Base-by-base conservation (phyloP, 352 stramenopile species). In the Pythium plurisporium region DNA sequence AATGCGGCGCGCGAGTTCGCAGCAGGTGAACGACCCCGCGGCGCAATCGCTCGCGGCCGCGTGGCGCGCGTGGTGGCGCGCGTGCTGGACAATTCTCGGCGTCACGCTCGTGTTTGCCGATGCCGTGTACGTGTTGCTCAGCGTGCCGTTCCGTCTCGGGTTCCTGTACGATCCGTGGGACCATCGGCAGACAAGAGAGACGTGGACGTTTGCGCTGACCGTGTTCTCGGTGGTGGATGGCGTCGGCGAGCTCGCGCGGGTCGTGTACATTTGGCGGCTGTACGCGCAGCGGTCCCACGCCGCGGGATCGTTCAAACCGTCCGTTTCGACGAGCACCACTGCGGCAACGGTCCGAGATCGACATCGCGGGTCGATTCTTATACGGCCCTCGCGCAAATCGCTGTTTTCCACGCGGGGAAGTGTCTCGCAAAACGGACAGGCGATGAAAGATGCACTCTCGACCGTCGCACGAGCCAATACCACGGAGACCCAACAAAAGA, bases 91-190 rank as follows among this genome's bases (percentile, higher is more conserved):
- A 9, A 63, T 47, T 12, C 22, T 56, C 14, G 55, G 55, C 3
- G 56, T 44, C 40, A 10, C 23, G 3, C 1, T 53, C 31, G 30
- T 58, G 5, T 62, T 80, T 4, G 1, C 67, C 8, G 71, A 80
- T 49, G 57, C 71, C 6, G 1, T 75, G 10, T 73, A 61, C 34
- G 37, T 80, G n/a, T 34, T 80, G 5, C 8, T 62, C 11, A 60
- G 36, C 3, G 65, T 70, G n/a, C 70, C 70, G 20, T 27, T 76
- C 1, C 67, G 70, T 8, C 20, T 79, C 3, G 70, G 70, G 17
- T 79, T 73, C 38, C 67, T 80, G 38, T 80, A 67, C 31, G 71
- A 80, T 20, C 71, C 71, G 37, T 69, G 57, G 59, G 38, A 69
- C 29, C 40, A 69, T 7, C 9, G 17, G 4, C 37, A 14, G 5